Evolutionary conservation across 2,329 filamentous ascomycete genomes (phyloP).

Genomic region (Penicillium sp.): DNA sequence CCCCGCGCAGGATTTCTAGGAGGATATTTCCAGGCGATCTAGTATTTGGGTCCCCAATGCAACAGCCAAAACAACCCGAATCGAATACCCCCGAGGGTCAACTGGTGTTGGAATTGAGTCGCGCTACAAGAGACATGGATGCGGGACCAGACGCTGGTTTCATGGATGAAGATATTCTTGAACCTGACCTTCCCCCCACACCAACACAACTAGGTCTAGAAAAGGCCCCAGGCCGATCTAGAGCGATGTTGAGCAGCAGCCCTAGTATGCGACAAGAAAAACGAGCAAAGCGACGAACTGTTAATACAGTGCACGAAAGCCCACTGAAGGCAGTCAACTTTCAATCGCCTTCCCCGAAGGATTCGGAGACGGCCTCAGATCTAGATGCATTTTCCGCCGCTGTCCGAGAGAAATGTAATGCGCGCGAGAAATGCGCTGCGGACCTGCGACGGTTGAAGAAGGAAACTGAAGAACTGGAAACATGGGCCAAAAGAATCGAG

Average conservation of each 20-base stretch:
- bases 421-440: slow-evolving; percentile 54
- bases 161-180: slow-evolving; percentile 42
- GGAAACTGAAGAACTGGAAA: slow-evolving; percentile 58
- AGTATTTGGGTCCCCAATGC: slow-evolving; percentile 30
- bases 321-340: slow-evolving; percentile 31
- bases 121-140: slow-evolving; percentile 28
- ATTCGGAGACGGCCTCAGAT: slow-evolving; percentile 7
- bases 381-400: slow-evolving; percentile 23
- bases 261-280: slow-evolving; percentile 35
- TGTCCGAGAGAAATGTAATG: slow-evolving; percentile 49
- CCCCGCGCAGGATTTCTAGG: slow-evolving; percentile 37
- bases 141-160: slow-evolving; percentile 20
- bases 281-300: slow-evolving; percentile 26
- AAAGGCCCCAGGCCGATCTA: slow-evolving; percentile 33
- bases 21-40: slow-evolving; percentile 34
- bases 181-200: slow-evolving; percentile 63
- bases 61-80: slow-evolving; percentile 8
- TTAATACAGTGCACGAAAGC: slow-evolving; percentile 27
- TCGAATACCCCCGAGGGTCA: slow-evolving; percentile 34
- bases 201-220: slow-evolving; percentile 43
- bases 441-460: slow-evolving; percentile 58
- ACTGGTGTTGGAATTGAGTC: slow-evolving; percentile 33
- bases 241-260: slow-evolving; percentile 38
- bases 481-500: slow-evolving; percentile 58
- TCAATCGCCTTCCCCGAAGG: slow-evolving; percentile 16